Evolutionary conservation across 805 yeast species (phyloP), one percentile per base, ranked within the genome.

Genomic region (Myxozyma melibiosi): DNA sequence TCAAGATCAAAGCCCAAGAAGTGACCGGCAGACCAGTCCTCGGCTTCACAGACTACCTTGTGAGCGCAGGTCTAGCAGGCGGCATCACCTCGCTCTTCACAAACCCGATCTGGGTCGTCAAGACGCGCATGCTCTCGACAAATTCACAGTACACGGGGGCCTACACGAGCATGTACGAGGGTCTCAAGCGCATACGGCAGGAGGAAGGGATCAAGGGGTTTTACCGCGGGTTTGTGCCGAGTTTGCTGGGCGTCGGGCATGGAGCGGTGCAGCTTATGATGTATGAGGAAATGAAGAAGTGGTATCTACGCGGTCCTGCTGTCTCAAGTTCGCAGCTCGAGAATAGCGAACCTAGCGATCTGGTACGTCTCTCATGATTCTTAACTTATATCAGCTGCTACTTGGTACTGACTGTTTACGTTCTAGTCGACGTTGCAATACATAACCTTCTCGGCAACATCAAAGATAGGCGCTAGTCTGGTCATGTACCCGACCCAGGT

Each of bases 101-200:
- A 0, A 94, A 90, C 68, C 99, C 99, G 0, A 80, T 92, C 9
- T 92, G 99, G 99, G 96, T 94, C 1, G 70, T 94, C 18, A 94
- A 94, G 71, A 94, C 99, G 0, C 78, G 98, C 60, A 85, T 92
- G 63, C 77, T 91, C 13, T 54, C 65, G 5, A 59, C 66, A 14
- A 55, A 42, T 14, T 60, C 56, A 43, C 49, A 68, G 58, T 62
- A 55, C 14, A 75, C 76, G 0, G 78, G 78, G 14, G 84, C 88
- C 0, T 89, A 90, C 67, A 70, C 71, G 8, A 82, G 89, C 0
- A 71, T 84, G 5, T 9, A 66, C 18, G 82, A 83, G 57, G 95
- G 96, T 0, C 66, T 83, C 0, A 54, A 55, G 4, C 69, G 76
- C 24, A 79, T 89, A 13, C 60, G 75, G 13, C 65, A 63, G 27